These are phyloP conservation scores for Cyclotella baltica DNA, from an alignment of 108 stramenopile genomes.

Conservation along the genomic window DNA sequence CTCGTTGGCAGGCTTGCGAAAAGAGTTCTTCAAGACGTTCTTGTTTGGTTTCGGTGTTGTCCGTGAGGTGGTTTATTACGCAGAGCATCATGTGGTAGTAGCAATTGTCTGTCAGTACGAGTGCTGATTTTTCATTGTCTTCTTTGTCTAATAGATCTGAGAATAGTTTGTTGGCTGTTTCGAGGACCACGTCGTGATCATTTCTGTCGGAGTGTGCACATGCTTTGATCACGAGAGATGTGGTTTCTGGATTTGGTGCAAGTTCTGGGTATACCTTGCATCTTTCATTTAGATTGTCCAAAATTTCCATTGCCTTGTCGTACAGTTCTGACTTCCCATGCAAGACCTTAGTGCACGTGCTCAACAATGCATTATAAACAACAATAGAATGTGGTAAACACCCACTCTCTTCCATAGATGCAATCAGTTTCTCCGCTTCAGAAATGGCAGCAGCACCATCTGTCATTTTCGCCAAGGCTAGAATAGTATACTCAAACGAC, in stretches of 20 bases:
- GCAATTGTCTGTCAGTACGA: constrained; percentile 44
- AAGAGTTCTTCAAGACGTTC: constrained; percentile 50
- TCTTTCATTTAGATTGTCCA: constrained; percentile 32
- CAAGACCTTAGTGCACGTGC: constrained; percentile 31
- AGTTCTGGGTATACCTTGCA: constrained; percentile 16
- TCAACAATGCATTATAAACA: constrained; percentile 50
- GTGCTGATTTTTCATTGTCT: constrained; percentile 32
- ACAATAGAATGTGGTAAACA: constrained; percentile 37
- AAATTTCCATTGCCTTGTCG: constrained; percentile 30
- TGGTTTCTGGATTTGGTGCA: constrained; percentile 42
- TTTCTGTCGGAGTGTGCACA: constrained; percentile 37
- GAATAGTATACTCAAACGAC: constrained; percentile 50
- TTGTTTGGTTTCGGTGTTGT: constrained; percentile 34
- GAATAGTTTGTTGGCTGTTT: constrained; percentile 34
- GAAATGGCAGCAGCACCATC: constrained; percentile 22
- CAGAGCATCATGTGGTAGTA: constrained; percentile 60
- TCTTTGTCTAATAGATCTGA: constrained; percentile 31
- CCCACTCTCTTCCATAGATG: constrained; percentile 39
- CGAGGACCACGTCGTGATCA: constrained; percentile 40
- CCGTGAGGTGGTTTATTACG: constrained; percentile 14
- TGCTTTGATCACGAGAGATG: constrained; percentile 51
- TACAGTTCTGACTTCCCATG: constrained; percentile 24
- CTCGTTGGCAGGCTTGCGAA: constrained; percentile 51
- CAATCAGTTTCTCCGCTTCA: constrained; percentile 43
- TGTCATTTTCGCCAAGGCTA: constrained; percentile 35